These are phyloP conservation scores for Blepharisma undulans DNA, from an alignment of 169 alveolate species.

Conservation along the genomic window DNA sequence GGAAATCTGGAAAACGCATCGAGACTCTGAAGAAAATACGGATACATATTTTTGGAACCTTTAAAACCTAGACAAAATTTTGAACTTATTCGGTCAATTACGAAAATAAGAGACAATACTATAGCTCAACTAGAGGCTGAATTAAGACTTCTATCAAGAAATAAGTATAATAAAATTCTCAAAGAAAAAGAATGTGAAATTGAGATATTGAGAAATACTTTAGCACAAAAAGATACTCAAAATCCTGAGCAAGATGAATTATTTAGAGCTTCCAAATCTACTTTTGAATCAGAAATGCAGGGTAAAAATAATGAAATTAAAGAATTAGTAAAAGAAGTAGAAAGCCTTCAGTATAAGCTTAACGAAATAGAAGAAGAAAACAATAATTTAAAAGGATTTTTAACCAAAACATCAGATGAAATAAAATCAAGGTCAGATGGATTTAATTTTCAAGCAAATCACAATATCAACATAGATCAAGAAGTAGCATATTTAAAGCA, in stretches of 20 bases:
- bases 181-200: neutral
- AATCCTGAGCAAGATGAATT: neutral
- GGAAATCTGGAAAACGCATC: neutral
- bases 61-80: neutral
- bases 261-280: neutral
- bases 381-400: neutral
- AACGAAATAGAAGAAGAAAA: neutral
- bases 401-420: neutral
- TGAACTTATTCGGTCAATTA: neutral
- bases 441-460: neutral
- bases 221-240: neutral
- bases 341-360: neutral
- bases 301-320: neutral
- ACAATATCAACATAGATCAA: neutral
- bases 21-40: neutral
- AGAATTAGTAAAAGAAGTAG: neutral
- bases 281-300: neutral
- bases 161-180: neutral
- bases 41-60: neutral
- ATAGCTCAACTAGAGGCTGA: neutral
- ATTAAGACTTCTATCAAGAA: neutral
- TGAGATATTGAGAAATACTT: neutral
- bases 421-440: neutral
- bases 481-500: neutral
- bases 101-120: neutral